These are phyloP conservation scores for Sporothrix brasiliensis DNA, from an alignment of 2,329 filamentous ascomycete species.

Conservation along the genomic window DNA sequence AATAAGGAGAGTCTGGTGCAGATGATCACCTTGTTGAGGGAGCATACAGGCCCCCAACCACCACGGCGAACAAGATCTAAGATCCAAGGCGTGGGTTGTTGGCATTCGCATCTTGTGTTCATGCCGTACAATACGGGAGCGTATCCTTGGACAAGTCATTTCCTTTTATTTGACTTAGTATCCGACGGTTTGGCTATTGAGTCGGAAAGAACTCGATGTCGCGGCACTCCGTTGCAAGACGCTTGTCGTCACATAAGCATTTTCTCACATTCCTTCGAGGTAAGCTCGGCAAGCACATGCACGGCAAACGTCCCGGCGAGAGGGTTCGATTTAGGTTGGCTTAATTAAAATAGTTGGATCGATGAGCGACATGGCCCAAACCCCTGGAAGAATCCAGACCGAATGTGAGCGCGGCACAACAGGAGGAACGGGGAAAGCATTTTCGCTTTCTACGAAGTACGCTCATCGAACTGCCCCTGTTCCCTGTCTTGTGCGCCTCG, in stretches of 20 bases:
- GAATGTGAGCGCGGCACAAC: not conserved
- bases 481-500: not conserved
- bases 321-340: not conserved
- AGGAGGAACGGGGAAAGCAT: not conserved
- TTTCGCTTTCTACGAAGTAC: not conserved
- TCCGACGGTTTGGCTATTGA: too few species aligned
- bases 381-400: not conserved
- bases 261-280: not conserved
- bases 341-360: not conserved
- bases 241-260: not conserved
- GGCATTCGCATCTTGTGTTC: not conserved
- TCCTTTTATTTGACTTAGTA: too few species aligned
- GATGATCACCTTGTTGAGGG: not conserved
- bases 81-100: not conserved
- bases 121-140: too few species aligned
- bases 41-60: not conserved
- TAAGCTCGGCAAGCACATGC: not conserved
- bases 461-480: constrained; percentile 2
- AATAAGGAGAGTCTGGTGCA: too few species aligned
- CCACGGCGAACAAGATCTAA: not conserved
- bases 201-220: not conserved
- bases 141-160: too few species aligned
- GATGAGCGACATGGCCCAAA: not conserved
- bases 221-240: too few species aligned
- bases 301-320: not conserved